A percentile compares a stretch with the other conserved stretches of the same genome.
phyloP scores from a whole-genome alignment of 1,284 basidiomycete genomes.

The Xerocomus nothofagi region DNA sequence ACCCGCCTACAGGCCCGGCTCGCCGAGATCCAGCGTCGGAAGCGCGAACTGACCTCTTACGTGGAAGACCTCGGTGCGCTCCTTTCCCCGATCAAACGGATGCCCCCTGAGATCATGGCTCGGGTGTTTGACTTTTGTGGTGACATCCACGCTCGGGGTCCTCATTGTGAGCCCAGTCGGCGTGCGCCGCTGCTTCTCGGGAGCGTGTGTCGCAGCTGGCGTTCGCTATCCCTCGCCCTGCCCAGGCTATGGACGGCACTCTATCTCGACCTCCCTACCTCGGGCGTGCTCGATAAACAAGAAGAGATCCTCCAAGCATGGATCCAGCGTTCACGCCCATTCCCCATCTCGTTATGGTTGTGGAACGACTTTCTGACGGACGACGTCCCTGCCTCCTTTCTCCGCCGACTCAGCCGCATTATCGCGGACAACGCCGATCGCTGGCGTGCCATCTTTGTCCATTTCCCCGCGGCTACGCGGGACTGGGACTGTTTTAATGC shows the following conservation, averaged over 20 bases:
- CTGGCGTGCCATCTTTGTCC: constrained; percentile 33
- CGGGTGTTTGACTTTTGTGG: constrained; percentile 36
- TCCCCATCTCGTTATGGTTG: constrained; percentile 29
- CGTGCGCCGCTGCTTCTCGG: constrained; percentile 31
- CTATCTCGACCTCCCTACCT: constrained; percentile 32
- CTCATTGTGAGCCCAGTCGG: constrained; percentile 33
- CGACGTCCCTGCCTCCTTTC: constrained; percentile 29
- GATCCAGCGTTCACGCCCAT: constrained; percentile 29
- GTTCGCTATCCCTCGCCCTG: constrained; percentile 28
- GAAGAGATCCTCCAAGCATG: constrained; percentile 29
- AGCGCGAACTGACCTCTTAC: constrained; percentile 29
- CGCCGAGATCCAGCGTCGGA: constrained; percentile 31
- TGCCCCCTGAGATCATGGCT: constrained; percentile 36
- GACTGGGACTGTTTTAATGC: constrained; percentile 30
- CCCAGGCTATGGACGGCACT: constrained; percentile 34
- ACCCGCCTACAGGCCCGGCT: constrained; percentile 30
- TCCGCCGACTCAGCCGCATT: constrained; percentile 22
- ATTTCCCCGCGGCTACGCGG: constrained; percentile 29
- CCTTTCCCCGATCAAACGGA: constrained; percentile 33
- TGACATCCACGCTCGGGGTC: constrained; percentile 26
- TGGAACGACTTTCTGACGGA: constrained; percentile 36
- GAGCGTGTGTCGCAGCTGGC: constrained; percentile 31
- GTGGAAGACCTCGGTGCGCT: constrained; percentile 35
- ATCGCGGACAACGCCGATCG: constrained; percentile 27
- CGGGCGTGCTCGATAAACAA: constrained; percentile 22